Conservation (phyloP, 768 basidiomycete species). For the Omphalotus guepiniiformis region DNA sequence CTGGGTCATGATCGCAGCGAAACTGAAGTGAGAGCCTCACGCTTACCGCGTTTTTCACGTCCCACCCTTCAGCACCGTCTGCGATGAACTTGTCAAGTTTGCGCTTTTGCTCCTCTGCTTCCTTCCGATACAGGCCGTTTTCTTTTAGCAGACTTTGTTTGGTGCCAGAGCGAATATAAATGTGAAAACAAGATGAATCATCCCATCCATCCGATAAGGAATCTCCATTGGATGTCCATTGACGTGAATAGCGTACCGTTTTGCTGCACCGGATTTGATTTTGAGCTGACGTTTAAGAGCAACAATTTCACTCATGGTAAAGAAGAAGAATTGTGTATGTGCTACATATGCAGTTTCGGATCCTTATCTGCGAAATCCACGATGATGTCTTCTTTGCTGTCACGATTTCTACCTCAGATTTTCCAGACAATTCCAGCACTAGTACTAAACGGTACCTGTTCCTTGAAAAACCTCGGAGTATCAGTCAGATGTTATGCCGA, state of each 20-base stretch:
- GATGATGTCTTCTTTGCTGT: too few species aligned
- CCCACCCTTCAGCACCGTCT: conserved; percentile 65
- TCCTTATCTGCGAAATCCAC: too few species aligned
- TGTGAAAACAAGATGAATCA: background rate
- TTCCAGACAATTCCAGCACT: too few species aligned
- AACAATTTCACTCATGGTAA: conserved; percentile 44
- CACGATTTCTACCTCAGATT: too few species aligned
- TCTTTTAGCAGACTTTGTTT: conserved; percentile 62
- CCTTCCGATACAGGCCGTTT: conserved; percentile 56
- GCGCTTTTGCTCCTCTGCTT: conserved; percentile 52
- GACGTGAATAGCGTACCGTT: conserved; percentile 44
- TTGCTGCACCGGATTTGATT: conserved; percentile 67
- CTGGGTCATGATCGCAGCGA: conserved; percentile 12
- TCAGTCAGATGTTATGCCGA: too few species aligned
- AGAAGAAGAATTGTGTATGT: background rate
- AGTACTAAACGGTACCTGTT: too few species aligned
- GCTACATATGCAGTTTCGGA: too few species aligned
- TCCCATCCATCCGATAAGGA: conserved; percentile 3
- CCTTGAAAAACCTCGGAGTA: too few species aligned
- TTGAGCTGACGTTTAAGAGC: conserved; percentile 62
- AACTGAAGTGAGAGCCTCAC: too few species aligned
- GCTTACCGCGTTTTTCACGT: conserved; percentile 71
- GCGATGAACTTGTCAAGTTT: conserved; percentile 61
- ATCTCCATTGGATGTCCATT: background rate
- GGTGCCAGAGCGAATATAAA: conserved; percentile 2